Percentiles rank a stretch among this genome's conserved stretches.
Evolutionary conservation across 805 yeast genomes (phyloP).

Genomic region (Ogataea ramenticola): DNA sequence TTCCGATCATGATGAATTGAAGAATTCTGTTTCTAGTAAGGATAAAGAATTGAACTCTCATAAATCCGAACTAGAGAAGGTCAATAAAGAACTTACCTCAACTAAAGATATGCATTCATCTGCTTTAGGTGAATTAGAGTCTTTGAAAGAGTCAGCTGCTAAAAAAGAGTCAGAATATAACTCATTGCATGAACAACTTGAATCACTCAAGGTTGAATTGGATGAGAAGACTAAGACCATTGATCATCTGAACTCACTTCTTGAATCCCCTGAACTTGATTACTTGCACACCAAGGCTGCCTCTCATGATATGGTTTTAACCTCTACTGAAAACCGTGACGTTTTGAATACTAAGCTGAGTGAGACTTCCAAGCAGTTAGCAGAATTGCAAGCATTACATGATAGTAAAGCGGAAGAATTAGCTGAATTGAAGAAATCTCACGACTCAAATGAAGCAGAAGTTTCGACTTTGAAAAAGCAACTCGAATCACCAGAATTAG

Average conservation of each 20-base stretch:
- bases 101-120: not conserved
- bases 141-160: not conserved
- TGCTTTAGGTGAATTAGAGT: not conserved
- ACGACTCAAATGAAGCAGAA: not conserved
- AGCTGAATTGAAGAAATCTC: not conserved
- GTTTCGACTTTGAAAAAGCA: not conserved
- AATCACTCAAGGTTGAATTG: not conserved
- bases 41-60: too few species aligned
- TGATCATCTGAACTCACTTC: not conserved
- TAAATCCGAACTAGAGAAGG: not conserved
- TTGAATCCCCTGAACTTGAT: conserved; percentile 22
- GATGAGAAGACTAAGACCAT: not conserved
- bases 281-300: conserved; percentile 3
- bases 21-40: not conserved
- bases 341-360: not conserved
- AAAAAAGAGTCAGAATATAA: not conserved
- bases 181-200: not conserved
- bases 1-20: conserved; percentile 3
- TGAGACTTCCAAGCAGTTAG: not conserved
- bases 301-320: conserved; percentile 18
- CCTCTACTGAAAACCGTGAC: conserved; percentile 11
- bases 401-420: not conserved
- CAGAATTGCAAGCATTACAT: not conserved
- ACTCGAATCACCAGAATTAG: conserved; percentile 5
- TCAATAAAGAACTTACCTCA: not conserved